Percentiles rank a stretch among this genome's conserved stretches.
Conservation (phyloP, 1,139 yeast species). For the Blastobotrys elegans region DNA sequence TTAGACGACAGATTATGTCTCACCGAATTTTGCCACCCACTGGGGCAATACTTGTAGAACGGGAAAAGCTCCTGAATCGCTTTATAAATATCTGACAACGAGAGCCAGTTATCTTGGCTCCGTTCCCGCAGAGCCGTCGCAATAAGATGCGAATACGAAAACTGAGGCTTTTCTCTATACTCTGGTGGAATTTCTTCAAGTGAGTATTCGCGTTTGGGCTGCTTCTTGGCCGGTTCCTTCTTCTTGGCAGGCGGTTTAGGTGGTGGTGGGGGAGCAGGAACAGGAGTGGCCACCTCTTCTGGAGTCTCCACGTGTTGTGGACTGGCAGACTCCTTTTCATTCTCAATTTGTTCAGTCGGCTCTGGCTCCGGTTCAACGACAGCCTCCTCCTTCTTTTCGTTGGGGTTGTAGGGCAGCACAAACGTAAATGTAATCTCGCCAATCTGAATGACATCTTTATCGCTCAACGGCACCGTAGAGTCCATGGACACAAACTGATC, state of each 20-base stretch:
- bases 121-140: slow-evolving; percentile 69
- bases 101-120: slow-evolving; percentile 43
- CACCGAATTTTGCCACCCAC: slow-evolving; percentile 96
- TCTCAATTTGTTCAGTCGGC: not conserved
- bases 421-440: slow-evolving; percentile 89
- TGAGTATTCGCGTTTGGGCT: slow-evolving; percentile 31
- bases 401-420: slow-evolving; percentile 52
- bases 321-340: not conserved
- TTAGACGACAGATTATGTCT: slow-evolving; percentile 83
- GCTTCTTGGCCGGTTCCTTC: slow-evolving; percentile 14
- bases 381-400: not conserved
- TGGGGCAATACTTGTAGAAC: slow-evolving; percentile 86
- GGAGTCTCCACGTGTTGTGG: not conserved
- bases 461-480: slow-evolving; percentile 75
- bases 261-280: not conserved
- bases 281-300: not conserved
- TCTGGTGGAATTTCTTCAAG: slow-evolving; percentile 76
- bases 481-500: slow-evolving; percentile 85
- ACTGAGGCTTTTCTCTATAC: slow-evolving; percentile 75
- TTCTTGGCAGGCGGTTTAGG: slow-evolving; percentile 13
- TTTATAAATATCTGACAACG: slow-evolving; percentile 78
- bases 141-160: slow-evolving; percentile 73
- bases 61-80: slow-evolving; percentile 86
- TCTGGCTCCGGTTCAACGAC: slow-evolving; percentile 2
- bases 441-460: slow-evolving; percentile 62